phyloP scores from a whole-genome alignment of 1,284 basidiomycete genomes.

The Sporisorium exsertum region DNA sequence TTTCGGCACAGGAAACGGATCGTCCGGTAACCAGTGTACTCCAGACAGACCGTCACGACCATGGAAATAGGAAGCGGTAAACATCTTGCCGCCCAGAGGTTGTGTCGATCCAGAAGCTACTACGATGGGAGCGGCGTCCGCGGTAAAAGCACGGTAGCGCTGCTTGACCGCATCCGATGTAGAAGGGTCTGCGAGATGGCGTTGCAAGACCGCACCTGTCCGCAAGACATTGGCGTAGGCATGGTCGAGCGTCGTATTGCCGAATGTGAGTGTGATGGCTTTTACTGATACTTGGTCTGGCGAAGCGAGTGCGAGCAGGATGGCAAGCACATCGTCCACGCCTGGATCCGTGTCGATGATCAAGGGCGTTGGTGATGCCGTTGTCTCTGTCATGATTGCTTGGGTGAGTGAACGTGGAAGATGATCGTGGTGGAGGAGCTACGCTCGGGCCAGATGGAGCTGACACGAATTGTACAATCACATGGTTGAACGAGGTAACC shows the following conservation, averaged over 20 bases:
- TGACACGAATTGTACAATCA: too few species aligned
- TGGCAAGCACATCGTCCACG: slow-evolving; percentile 88
- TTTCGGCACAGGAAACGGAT: slow-evolving; percentile 57
- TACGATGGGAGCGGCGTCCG: slow-evolving; percentile 34
- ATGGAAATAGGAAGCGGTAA: slow-evolving; percentile 82
- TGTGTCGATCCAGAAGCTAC: slow-evolving; percentile 50
- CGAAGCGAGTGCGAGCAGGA: slow-evolving; percentile 67
- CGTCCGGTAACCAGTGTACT: slow-evolving; percentile 50
- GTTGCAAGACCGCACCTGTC: slow-evolving; percentile 77
- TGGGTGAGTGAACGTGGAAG: background rate
- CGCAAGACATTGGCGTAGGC: slow-evolving; percentile 73
- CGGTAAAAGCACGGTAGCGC: slow-evolving; percentile 55
- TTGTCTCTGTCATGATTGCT: slow-evolving; percentile 5
- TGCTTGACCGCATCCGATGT: slow-evolving; percentile 64
- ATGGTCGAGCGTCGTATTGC: slow-evolving; percentile 70
- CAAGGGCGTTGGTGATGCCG: slow-evolving; percentile 29
- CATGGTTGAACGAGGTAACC: too few species aligned
- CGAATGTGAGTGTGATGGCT: slow-evolving; percentile 78
- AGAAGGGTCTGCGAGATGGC: slow-evolving; percentile 76
- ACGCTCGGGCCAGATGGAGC: too few species aligned
- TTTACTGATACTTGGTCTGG: slow-evolving; percentile 59
- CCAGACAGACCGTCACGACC: slow-evolving; percentile 66
- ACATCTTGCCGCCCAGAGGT: slow-evolving; percentile 81
- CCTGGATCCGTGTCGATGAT: slow-evolving; percentile 73
- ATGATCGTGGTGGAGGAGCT: background rate